phyloP scores from a whole-genome alignment of 2,329 filamentous ascomycete species.

The Pezicula neosporulosa region DNA sequence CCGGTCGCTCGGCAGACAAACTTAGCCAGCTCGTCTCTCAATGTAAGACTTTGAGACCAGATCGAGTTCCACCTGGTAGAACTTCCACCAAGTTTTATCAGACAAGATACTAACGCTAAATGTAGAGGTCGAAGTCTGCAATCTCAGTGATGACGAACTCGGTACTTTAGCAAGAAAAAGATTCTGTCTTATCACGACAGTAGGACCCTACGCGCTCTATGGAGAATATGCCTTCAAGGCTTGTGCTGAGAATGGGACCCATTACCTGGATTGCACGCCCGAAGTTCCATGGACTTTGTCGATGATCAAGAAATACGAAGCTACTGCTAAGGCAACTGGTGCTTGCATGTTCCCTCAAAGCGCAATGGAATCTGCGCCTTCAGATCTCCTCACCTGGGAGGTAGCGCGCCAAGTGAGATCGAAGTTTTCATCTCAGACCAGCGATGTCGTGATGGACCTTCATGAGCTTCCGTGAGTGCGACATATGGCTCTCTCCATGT shows the following conservation, averaged over 20 bases:
- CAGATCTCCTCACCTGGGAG: background rate
- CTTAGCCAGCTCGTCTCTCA: too few species aligned
- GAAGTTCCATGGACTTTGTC: constrained; percentile 52
- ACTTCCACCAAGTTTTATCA: too few species aligned
- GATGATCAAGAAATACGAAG: constrained; percentile 59
- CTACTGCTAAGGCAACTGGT: constrained; percentile 47
- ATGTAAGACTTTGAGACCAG: too few species aligned
- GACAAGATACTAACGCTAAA: too few species aligned
- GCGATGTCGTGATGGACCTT: constrained; percentile 50
- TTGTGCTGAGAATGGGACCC: constrained; percentile 59
- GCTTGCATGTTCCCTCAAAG: constrained; percentile 59
- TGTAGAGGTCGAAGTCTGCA: constrained; percentile 54
- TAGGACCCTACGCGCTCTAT: constrained; percentile 56
- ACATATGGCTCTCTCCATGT: too few species aligned
- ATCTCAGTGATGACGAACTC: constrained; percentile 43
- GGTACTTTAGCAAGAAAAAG: constrained; percentile 51
- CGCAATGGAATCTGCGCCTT: constrained; percentile 48
- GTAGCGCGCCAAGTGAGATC: constrained; percentile 45
- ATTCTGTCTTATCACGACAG: constrained; percentile 51
- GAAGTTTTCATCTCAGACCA: constrained; percentile 45
- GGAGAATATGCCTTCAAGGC: constrained; percentile 58
- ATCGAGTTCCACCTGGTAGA: too few species aligned
- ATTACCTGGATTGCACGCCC: constrained; percentile 62
- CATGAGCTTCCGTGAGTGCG: too few species aligned
- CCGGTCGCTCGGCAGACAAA: too few species aligned